Evolutionary conservation across 345 rosid species (phyloP), one percentile per base, ranked within the genome.

Genomic region (Trapa incisa): DNA sequence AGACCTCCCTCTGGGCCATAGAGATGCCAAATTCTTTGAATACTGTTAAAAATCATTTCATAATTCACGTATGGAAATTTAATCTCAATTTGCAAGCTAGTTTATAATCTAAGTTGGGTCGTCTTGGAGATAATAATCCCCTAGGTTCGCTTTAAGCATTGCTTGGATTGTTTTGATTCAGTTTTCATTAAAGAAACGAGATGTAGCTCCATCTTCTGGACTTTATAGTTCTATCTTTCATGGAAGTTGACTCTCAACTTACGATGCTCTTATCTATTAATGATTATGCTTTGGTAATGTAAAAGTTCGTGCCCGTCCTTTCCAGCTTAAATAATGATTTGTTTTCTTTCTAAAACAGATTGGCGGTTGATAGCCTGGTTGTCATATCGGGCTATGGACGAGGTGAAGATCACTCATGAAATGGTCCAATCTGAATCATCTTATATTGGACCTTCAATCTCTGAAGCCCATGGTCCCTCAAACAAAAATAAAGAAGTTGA

Each of bases 381-480:
- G 37, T 33, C 38, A 11, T 33, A 33, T 58, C 63, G 5, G 8
- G 4, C 63, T 11, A 58, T 58, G 63, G 63, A 58, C 17, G 37
- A 58, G 63, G 37, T 58, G 63, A 58, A 58, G 33, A 29, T 58
- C 63, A 58, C 63, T 32, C 63, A 58, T 33, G 63, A 58, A 32
- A 58, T 35, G 37, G 63, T 15, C 63, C 52, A 42, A 37, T 47
- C 63, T 14, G 56, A 68, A 2, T 43, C 64, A 2, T 29, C 62
- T 16, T 41, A 70, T 52, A 64, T 32, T 37, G 65, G 64, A 33
- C 13, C 53, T 53, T 47, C 62, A 14, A 52, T 29, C 32, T 22
- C 54, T 16, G 68, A 39, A 48, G 60, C 63, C 38, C 22, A 15
- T 41, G 63, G 3, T 6, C 14, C 13, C 42, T 48, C 14, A 37